Conservation (phyloP, 2,329 filamentous ascomycete genomes). For the Colletotrichum neosansevieriae region DNA sequence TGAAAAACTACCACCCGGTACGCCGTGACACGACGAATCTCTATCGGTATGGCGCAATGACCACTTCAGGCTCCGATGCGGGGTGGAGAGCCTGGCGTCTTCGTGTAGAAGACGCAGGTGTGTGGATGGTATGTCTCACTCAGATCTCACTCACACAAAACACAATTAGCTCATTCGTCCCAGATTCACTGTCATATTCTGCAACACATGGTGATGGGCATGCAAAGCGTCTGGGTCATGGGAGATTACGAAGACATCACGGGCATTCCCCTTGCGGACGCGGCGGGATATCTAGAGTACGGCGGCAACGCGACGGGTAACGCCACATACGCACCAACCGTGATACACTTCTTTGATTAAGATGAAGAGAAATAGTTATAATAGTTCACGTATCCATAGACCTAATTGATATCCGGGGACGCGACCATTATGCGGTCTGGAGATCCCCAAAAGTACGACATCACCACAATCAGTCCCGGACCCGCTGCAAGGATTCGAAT, state of each 20-base stretch:
- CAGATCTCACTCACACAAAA: no score
- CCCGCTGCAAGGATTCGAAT: neutral
- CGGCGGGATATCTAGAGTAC: slow-evolving; percentile 56
- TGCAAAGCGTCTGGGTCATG: slow-evolving; percentile 47
- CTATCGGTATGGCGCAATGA: slow-evolving; percentile 63
- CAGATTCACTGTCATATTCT: slow-evolving; percentile 69
- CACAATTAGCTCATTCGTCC: neutral
- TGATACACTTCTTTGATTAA: slow-evolving; percentile 31
- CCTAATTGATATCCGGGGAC: no score
- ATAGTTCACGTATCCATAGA: slow-evolving; percentile 5
- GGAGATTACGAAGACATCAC: slow-evolving; percentile 43
- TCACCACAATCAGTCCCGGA: neutral
- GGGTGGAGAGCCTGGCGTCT: slow-evolving; percentile 74
- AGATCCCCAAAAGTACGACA: neutral
- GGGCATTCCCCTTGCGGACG: slow-evolving; percentile 47
- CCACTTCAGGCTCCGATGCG: slow-evolving; percentile 53
- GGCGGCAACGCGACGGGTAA: slow-evolving; percentile 61
- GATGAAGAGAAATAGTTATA: slow-evolving; percentile 5
- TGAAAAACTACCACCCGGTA: slow-evolving; percentile 50
- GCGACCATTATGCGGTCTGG: neutral
- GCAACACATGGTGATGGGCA: slow-evolving; percentile 70
- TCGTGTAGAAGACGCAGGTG: slow-evolving; percentile 62
- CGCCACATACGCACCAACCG: slow-evolving; percentile 39
- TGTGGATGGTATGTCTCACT: slow-evolving; percentile 61
- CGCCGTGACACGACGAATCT: slow-evolving; percentile 65